phyloP scores from a whole-genome alignment of 2,329 filamentous ascomycete species.

The Fusarium papillatum region DNA sequence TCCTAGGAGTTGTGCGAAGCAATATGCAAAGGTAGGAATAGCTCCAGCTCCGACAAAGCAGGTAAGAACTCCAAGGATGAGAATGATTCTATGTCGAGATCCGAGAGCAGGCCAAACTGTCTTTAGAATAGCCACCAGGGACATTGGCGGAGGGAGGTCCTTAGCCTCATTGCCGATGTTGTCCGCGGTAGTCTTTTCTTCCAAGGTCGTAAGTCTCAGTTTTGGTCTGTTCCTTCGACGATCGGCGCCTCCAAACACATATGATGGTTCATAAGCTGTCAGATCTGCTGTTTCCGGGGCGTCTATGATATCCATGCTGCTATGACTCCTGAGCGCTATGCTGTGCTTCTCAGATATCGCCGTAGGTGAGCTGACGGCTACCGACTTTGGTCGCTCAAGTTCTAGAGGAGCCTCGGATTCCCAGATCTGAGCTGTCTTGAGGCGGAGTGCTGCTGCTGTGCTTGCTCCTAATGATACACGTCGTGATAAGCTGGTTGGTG shows the following conservation, averaged over 20 bases:
- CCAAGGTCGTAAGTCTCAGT: slow-evolving; percentile 15
- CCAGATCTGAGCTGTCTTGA: slow-evolving; percentile 39
- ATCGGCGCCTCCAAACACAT: slow-evolving; percentile 40
- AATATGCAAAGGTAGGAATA: slow-evolving; percentile 82
- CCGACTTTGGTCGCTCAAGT: slow-evolving; percentile 5
- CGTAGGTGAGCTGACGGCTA: background rate
- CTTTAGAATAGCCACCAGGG: slow-evolving; percentile 46
- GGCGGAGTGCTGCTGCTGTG: slow-evolving; percentile 32
- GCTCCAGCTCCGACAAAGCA: slow-evolving; percentile 75
- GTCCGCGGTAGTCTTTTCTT: background rate
- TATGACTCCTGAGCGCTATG: slow-evolving; percentile 15
- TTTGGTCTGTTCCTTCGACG: slow-evolving; percentile 47
- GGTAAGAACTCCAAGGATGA: slow-evolving; percentile 72
- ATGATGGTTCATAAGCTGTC: slow-evolving; percentile 23
- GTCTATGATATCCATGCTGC: slow-evolving; percentile 15
- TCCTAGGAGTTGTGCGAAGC: slow-evolving; percentile 79
- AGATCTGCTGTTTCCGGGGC: slow-evolving; percentile 1
- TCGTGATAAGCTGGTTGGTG: slow-evolving; percentile 21
- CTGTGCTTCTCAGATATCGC: slow-evolving; percentile 31
- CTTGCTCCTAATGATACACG: slow-evolving; percentile 39
- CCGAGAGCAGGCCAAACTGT: slow-evolving; percentile 80
- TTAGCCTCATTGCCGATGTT: background rate
- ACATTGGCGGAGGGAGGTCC: slow-evolving; percentile 17
- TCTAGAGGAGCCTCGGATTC: slow-evolving; percentile 21
- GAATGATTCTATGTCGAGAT: slow-evolving; percentile 61